A percentile compares a stretch with the other conserved stretches of the same genome.
phyloP scores from a whole-genome alignment of 1,284 basidiomycete species.

The Mycena sp. region DNA sequence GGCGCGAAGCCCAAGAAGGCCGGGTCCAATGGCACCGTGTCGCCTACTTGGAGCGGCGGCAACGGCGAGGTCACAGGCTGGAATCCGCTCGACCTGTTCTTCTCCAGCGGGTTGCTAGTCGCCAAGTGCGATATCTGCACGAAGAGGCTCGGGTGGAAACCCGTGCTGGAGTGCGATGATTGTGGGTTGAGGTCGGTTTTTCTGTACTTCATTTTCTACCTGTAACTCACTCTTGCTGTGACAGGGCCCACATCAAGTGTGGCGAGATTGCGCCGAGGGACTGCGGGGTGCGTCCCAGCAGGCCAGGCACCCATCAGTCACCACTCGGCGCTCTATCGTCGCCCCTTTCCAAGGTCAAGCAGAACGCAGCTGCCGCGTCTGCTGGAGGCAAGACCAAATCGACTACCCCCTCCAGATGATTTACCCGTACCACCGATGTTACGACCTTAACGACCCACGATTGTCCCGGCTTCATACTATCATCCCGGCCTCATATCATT shows the following conservation, averaged over 20 bases:
- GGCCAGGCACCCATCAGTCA: slow-evolving; percentile 40
- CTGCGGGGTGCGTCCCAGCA: slow-evolving; percentile 64
- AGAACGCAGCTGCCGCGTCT: slow-evolving; percentile 38
- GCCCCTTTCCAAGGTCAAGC: slow-evolving; percentile 50
- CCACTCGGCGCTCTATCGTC: slow-evolving; percentile 35
- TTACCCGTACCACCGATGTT: slow-evolving; percentile 3
- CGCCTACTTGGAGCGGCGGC: slow-evolving; percentile 39
- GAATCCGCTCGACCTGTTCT: slow-evolving; percentile 83
- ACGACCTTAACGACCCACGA: slow-evolving; percentile 32
- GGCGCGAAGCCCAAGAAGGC: slow-evolving; percentile 63
- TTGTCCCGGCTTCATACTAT: too few relatives aligned
- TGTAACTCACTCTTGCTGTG: slow-evolving; percentile 23
- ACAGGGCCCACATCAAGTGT: slow-evolving; percentile 83
- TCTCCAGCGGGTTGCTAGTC: slow-evolving; percentile 71
- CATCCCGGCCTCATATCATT: neutral
- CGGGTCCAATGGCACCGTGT: slow-evolving; percentile 43
- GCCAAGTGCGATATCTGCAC: slow-evolving; percentile 85
- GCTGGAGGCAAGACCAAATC: slow-evolving; percentile 40
- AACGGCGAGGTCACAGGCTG: slow-evolving; percentile 54
- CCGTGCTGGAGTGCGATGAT: slow-evolving; percentile 89
- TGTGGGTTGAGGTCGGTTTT: slow-evolving; percentile 67
- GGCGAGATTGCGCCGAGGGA: slow-evolving; percentile 82
- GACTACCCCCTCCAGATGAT: slow-evolving; percentile 38
- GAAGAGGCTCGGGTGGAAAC: slow-evolving; percentile 87
- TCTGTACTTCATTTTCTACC: neutral